Percentiles rank a stretch among this genome's conserved stretches.
phyloP scores from a whole-genome alignment of 2,329 filamentous ascomycete genomes.

The Diaporthe citriasiana region DNA sequence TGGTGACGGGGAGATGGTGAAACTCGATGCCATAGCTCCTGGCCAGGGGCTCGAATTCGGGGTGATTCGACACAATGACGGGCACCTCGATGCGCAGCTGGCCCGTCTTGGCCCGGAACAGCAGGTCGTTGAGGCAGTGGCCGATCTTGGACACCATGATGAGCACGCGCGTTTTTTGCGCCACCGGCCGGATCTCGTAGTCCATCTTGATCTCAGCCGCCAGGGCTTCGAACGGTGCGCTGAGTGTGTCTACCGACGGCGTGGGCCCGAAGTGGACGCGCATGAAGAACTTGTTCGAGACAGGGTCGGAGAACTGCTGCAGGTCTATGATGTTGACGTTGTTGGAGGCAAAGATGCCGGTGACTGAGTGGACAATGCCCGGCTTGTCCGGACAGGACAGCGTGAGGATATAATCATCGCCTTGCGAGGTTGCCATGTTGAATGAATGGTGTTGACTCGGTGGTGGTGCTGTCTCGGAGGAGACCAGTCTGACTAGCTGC shows the following conservation, averaged over 20 bases:
- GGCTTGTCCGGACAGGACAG: slow-evolving; percentile 88
- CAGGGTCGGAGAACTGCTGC: slow-evolving; percentile 85
- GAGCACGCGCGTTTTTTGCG: slow-evolving; percentile 80
- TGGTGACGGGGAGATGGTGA: slow-evolving; percentile 83
- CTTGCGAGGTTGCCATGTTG: slow-evolving; percentile 53
- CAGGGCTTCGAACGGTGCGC: slow-evolving; percentile 70
- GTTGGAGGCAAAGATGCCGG: slow-evolving; percentile 79
- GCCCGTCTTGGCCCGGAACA: slow-evolving; percentile 82
- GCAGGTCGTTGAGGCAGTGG: slow-evolving; percentile 86
- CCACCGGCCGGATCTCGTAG: slow-evolving; percentile 77
- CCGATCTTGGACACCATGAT: slow-evolving; percentile 94
- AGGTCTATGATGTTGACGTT: slow-evolving; percentile 86
- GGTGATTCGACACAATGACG: slow-evolving; percentile 86
- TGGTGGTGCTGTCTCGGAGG: background rate
- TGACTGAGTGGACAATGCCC: slow-evolving; percentile 88
- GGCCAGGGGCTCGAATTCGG: slow-evolving; percentile 78
- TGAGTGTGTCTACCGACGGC: slow-evolving; percentile 66
- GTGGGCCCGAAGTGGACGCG: slow-evolving; percentile 83
- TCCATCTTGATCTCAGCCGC: slow-evolving; percentile 76
- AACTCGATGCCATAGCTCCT: slow-evolving; percentile 83
- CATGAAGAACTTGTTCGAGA: slow-evolving; percentile 87
- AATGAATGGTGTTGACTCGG: background rate
- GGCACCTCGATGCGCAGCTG: slow-evolving; percentile 83
- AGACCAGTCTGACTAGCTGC: background rate
- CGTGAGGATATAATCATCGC: slow-evolving; percentile 78